phyloP scores from a whole-genome alignment of 2,329 filamentous ascomycete genomes.

The Coccinonectria pachysandricola region DNA sequence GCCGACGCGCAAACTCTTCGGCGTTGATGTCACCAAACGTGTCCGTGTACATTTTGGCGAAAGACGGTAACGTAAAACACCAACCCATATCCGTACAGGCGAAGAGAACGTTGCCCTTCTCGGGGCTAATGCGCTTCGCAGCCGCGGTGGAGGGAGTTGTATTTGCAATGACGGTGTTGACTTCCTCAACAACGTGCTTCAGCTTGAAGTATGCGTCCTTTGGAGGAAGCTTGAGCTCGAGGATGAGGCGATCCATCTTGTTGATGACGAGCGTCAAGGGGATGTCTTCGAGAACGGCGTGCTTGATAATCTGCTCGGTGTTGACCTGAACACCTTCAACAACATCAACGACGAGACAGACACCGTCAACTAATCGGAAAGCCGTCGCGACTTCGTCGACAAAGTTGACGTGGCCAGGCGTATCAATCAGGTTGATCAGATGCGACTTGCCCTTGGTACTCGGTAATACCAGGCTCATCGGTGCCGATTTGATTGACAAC shows the following conservation, averaged over 20 bases:
- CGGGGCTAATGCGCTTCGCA: constrained; percentile 73
- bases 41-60: constrained; percentile 92
- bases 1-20: constrained; percentile 68
- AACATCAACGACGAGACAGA: constrained; percentile 89
- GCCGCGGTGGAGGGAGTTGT: constrained; percentile 73
- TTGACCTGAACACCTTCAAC: constrained; percentile 99
- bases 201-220: constrained; percentile 98
- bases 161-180: constrained; percentile 91
- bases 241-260: constrained; percentile 91
- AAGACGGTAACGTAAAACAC: constrained; percentile 92
- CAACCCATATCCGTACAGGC: constrained; percentile 88
- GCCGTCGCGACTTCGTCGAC: constrained; percentile 92
- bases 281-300: constrained; percentile 81
- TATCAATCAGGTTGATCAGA: constrained; percentile 89
- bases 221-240: constrained; percentile 88
- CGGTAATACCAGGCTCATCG: constrained; percentile 87
- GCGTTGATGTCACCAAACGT: constrained; percentile 74
- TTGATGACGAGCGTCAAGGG: constrained; percentile 88
- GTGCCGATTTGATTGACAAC: constrained; percentile 81
- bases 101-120: constrained; percentile 97
- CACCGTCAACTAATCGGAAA: constrained; percentile 77
- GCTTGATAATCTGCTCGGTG: constrained; percentile 94
- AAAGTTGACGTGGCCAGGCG: constrained; percentile 96
- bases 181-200: constrained; percentile 96
- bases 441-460: constrained; percentile 89